Evolutionary conservation across 208 protist genomes (phyloP).

Genomic region (Crithidia bombi): DNA sequence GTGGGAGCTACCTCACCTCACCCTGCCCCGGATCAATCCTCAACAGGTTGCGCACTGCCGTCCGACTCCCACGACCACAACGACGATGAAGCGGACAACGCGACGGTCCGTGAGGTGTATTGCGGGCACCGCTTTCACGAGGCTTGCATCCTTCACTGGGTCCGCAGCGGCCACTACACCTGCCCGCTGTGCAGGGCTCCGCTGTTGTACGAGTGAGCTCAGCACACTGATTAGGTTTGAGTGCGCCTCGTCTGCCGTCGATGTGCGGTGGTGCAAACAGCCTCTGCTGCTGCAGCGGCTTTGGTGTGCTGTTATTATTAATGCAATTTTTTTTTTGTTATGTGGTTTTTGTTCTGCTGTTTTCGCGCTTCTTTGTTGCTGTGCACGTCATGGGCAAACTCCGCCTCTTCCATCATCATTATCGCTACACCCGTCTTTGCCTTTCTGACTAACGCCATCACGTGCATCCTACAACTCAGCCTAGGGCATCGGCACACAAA

Average conservation of each 20-base stretch:
- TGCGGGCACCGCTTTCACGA: conserved; percentile 48
- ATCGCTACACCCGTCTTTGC: too few relatives aligned
- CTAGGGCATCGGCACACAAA: too few relatives aligned
- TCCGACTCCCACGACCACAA: background rate
- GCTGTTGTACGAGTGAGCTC: conserved; percentile 29
- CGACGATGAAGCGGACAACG: background rate
- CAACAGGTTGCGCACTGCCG: background rate
- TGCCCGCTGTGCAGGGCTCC: conserved; percentile 44
- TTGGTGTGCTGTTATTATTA: too few relatives aligned
- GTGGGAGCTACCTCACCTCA: too few relatives aligned
- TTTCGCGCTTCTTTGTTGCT: background rate
- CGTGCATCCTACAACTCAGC: too few relatives aligned
- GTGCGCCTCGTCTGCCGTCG: background rate
- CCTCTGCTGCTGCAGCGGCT: too few relatives aligned
- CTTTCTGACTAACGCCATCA: too few relatives aligned
- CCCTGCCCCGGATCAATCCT: too few relatives aligned
- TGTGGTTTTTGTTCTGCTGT: conserved; percentile 2
- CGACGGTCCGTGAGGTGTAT: conserved; percentile 26
- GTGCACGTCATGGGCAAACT: background rate
- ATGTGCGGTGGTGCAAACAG: background rate
- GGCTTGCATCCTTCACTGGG: conserved; percentile 34
- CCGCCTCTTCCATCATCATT: too few relatives aligned
- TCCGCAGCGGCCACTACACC: conserved; percentile 28
- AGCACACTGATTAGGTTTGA: too few relatives aligned
- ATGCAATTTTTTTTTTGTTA: conserved; percentile 7